Evolutionary conservation across 371 early-diverging fungal genomes (phyloP).

Genomic region (Apophysomyces ossiformis): DNA sequence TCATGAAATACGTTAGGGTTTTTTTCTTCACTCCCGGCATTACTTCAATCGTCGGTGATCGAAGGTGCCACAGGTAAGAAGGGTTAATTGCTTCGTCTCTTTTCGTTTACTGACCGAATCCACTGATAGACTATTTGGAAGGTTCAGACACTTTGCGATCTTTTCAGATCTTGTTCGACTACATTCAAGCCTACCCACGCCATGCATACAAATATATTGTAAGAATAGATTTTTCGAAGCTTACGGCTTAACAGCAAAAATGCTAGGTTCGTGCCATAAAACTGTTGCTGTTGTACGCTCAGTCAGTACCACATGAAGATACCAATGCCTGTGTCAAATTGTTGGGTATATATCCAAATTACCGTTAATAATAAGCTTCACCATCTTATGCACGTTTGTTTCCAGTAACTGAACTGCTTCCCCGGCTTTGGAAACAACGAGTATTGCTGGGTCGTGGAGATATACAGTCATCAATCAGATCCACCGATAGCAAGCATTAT

Average conservation of each 20-base stretch:
- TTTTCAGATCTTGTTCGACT: slow-evolving; percentile 45
- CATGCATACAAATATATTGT: slow-evolving; percentile 56
- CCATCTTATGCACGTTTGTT: no score
- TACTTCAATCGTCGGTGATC: slow-evolving; percentile 49
- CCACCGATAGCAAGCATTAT: slow-evolving; percentile 48
- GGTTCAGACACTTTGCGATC: slow-evolving; percentile 39
- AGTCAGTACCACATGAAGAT: slow-evolving; percentile 33
- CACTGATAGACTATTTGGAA: slow-evolving; percentile 32
- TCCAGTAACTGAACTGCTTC: slow-evolving; percentile 46
- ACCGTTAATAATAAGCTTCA: no score
- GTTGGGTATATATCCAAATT: slow-evolving; percentile 21
- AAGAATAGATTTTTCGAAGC: slow-evolving; percentile 12
- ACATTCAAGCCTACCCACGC: slow-evolving; percentile 49
- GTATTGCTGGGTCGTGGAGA: slow-evolving; percentile 38
- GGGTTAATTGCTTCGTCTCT: no score
- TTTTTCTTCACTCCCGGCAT: slow-evolving; percentile 45
- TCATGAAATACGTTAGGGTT: slow-evolving; percentile 29
- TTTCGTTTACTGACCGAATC: neutral
- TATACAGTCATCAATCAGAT: slow-evolving; percentile 39
- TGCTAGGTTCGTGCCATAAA: slow-evolving; percentile 42
- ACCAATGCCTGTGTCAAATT: slow-evolving; percentile 34
- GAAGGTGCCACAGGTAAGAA: slow-evolving; percentile 44
- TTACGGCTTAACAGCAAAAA: slow-evolving; percentile 14
- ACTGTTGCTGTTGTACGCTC: slow-evolving; percentile 35
- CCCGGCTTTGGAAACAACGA: slow-evolving; percentile 49